These are phyloP conservation scores for Lagenidium giganteum DNA, from an alignment of 352 stramenopile species.

Conservation along the genomic window DNA sequence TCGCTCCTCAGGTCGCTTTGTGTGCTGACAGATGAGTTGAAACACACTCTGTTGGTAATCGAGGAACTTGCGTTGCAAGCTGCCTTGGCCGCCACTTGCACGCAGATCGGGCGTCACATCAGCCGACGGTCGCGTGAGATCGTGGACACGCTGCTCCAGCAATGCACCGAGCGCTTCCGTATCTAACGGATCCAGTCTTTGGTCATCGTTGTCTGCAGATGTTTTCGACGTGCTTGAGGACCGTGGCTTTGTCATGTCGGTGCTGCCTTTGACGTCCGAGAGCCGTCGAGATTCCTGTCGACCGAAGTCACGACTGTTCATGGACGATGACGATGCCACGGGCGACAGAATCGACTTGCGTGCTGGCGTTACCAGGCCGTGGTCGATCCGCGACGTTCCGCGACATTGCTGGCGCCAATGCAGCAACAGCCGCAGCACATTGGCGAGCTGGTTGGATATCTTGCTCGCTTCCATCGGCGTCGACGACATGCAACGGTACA, in stretches of 20 bases:
- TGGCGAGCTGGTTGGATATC: slow-evolving; percentile 25
- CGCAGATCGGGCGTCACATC: slow-evolving; percentile 18
- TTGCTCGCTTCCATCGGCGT: slow-evolving; percentile 14
- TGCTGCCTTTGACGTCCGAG: too few species aligned
- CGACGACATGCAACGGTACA: slow-evolving; percentile 27
- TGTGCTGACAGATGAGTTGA: slow-evolving; percentile 15
- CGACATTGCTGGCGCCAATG: slow-evolving; percentile 21
- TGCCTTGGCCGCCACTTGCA: slow-evolving; percentile 12
- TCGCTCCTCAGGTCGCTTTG: slow-evolving; percentile 23
- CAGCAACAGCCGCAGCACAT: slow-evolving; percentile 31
- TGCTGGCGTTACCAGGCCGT: background rate
- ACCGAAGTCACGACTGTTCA: too few species aligned
- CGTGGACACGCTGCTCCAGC: too few species aligned
- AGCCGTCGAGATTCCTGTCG: too few species aligned
- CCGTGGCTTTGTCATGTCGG: slow-evolving; percentile 9
- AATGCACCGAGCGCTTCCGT: too few species aligned
- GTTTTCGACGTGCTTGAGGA: too few species aligned
- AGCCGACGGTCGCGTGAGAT: too few species aligned
- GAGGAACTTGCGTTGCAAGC: slow-evolving; percentile 13
- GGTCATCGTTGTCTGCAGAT: slow-evolving; percentile 8
- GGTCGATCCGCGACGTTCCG: background rate
- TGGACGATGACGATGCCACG: slow-evolving; percentile 11
- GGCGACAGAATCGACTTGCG: slow-evolving; percentile 7
- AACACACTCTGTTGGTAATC: slow-evolving; percentile 28
- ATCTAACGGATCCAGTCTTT: too few species aligned